Conservation (phyloP, 441 rosid genomes). For the Biscutella auriculata region DNA sequence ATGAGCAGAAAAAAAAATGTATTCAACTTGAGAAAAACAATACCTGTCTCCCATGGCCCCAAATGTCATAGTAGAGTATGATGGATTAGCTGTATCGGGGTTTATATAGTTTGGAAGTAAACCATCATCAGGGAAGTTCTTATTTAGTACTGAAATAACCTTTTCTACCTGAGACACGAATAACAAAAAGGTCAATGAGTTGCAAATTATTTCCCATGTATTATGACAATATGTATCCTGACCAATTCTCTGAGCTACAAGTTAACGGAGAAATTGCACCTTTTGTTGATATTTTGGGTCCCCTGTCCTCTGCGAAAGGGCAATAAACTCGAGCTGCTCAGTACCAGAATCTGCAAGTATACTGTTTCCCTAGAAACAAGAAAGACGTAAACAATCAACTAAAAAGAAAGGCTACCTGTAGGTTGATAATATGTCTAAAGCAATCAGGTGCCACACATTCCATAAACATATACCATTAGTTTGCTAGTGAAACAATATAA, state of each 20-base stretch:
- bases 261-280: slow-evolving; percentile 36
- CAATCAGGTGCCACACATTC: not conserved
- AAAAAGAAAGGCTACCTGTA: not conserved
- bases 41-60: slow-evolving; percentile 99
- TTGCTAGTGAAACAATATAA: not conserved
- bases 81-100: slow-evolving; percentile 48
- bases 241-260: too few relatives aligned
- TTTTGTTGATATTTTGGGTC: slow-evolving; percentile 91
- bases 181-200: slow-evolving; percentile 10
- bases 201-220: not conserved
- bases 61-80: slow-evolving; percentile 70
- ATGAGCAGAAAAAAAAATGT: not conserved
- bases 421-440: not conserved
- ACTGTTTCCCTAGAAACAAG: slow-evolving; percentile 70
- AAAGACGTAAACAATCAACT: slow-evolving; percentile 3
- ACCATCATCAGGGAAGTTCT: slow-evolving; percentile 80
- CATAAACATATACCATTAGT: not conserved
- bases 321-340: slow-evolving; percentile 93
- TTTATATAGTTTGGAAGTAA: slow-evolving; percentile 82
- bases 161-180: slow-evolving; percentile 63
- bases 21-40: not conserved
- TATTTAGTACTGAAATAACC: slow-evolving; percentile 50
- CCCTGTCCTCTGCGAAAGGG: slow-evolving; percentile 96
- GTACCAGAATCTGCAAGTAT: slow-evolving; percentile 98
- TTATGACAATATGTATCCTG: not conserved